Evolutionary conservation across 176 grass and related monocot genomes (phyloP), one percentile per base, ranked within the genome.

Genomic region (Luzula sylvatica): DNA sequence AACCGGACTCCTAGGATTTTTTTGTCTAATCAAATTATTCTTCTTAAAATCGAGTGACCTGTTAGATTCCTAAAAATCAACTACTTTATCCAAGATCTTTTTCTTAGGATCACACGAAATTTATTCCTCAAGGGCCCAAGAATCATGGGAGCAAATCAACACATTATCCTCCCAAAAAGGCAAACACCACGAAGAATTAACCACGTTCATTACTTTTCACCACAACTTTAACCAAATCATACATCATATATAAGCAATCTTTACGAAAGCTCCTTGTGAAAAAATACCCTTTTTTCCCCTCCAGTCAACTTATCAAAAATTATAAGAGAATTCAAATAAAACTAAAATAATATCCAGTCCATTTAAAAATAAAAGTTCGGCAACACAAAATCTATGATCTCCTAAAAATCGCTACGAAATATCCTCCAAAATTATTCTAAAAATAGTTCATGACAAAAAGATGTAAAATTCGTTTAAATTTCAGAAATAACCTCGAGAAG

Each of bases 401-500:
- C n/a, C n/a, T n/a, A n/a, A n/a, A n/a, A n/a, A n/a, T n/a, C n/a
- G n/a, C n/a, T n/a, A 9, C 39, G 11, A 64, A 62, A 64, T 1
- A 11, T 12, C 60, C 59, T 64, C 29, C 11, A 30, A 64, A 46
- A 32, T 64, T 20, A 20, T 50, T 20, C 25, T 17, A 50, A 49
- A 64, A 64, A 64, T 32, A n/a, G n/a, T n/a, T n/a, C n/a, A n/a
- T n/a, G 11, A 7, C 25, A 8, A 50, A 32, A 55, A 23, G 8
- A 26, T 7, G 38, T 14, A 30, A 30, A 9, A 20, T 49, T 3
- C 8, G 14, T 55, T 80, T 65, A 98, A 27, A 90, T 83, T 52
- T 98, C 93, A 12, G 73, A 77, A 35, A 98, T 65, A 47, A 78
- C 67, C 41, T 98, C 93, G 25, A 87, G 44, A 58, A 98, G 86